These are phyloP conservation scores for Lanzia echinophila DNA, from an alignment of 2,329 filamentous ascomycete genomes.

Conservation along the genomic window DNA sequence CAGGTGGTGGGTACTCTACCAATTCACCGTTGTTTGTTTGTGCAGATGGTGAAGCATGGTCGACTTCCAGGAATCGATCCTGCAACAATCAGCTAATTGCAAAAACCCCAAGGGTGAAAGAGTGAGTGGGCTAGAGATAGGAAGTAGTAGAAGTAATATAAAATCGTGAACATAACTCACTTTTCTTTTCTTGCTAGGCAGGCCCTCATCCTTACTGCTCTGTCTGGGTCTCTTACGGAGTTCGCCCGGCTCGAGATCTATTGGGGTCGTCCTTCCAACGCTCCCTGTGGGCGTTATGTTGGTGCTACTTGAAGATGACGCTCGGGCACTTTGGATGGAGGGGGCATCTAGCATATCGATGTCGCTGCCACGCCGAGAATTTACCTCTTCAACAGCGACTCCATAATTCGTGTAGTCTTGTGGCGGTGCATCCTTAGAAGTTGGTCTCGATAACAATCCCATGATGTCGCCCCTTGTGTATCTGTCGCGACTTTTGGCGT, in stretches of 20 bases:
- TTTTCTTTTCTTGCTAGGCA: conserved; percentile 11
- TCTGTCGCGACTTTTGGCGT: conserved; percentile 65
- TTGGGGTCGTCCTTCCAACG: background rate
- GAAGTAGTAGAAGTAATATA: background rate
- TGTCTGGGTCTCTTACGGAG: conserved; percentile 7
- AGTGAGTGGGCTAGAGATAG: too few species aligned
- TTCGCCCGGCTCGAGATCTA: background rate
- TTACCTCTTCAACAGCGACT: background rate
- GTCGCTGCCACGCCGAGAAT: background rate
- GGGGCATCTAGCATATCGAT: conserved; percentile 13
- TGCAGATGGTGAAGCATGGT: background rate
- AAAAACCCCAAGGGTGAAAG: too few species aligned
- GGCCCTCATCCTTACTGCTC: background rate
- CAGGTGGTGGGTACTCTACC: background rate
- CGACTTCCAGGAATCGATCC: background rate
- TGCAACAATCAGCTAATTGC: background rate
- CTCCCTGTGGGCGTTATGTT: conserved; percentile 1
- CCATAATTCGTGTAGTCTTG: background rate
- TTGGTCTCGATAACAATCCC: conserved; percentile 45
- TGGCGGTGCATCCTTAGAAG: conserved; percentile 17
- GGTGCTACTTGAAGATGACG: conserved; percentile 1
- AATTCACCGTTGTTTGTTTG: background rate
- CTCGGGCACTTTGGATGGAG: conserved; percentile 3
- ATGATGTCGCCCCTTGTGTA: conserved; percentile 67
- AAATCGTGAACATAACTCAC: background rate